Percentiles rank a stretch among this genome's conserved stretches.
These are phyloP conservation scores for Sphagnum fallax DNA, from an alignment of 228 moss, liverwort and hornwort species.

Conservation along the genomic window DNA sequence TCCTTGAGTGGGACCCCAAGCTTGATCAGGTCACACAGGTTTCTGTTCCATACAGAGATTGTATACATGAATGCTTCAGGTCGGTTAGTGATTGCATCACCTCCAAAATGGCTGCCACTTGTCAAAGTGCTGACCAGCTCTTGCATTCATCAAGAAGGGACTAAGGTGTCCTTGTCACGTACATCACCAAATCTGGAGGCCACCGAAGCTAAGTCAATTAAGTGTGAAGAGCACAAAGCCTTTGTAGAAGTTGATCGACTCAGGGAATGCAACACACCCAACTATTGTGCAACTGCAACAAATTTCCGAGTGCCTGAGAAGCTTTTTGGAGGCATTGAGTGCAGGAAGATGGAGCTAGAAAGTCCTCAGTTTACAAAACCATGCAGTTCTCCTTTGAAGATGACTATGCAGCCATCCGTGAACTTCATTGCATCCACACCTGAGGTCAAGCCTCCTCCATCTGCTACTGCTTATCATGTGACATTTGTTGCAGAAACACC, in stretches of 20 bases:
- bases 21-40: constrained; percentile 29
- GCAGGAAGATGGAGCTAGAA: not conserved
- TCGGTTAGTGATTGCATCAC: constrained; percentile 45
- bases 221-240: not conserved
- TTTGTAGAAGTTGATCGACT: not conserved
- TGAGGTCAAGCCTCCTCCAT: constrained; percentile 38
- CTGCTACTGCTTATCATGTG: constrained; percentile 11
- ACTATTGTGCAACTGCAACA: not conserved
- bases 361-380: not conserved
- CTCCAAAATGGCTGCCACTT: constrained; percentile 32
- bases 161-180: constrained; percentile 12
- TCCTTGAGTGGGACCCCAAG: not conserved
- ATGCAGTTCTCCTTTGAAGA: not conserved
- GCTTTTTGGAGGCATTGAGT: not conserved
- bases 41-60: constrained; percentile 39
- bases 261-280: not conserved
- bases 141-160: constrained; percentile 14
- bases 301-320: not conserved
- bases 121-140: constrained; percentile 2
- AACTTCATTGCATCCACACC: constrained; percentile 36
- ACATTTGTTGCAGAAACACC: constrained; percentile 2
- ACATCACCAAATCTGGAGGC: constrained; percentile 6
- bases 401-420: not conserved
- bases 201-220: no score
- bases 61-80: constrained; percentile 41